Evolutionary conservation across 495 filamentous ascomycete species (phyloP).

Genomic region (Xanthoparmelia taractica): DNA sequence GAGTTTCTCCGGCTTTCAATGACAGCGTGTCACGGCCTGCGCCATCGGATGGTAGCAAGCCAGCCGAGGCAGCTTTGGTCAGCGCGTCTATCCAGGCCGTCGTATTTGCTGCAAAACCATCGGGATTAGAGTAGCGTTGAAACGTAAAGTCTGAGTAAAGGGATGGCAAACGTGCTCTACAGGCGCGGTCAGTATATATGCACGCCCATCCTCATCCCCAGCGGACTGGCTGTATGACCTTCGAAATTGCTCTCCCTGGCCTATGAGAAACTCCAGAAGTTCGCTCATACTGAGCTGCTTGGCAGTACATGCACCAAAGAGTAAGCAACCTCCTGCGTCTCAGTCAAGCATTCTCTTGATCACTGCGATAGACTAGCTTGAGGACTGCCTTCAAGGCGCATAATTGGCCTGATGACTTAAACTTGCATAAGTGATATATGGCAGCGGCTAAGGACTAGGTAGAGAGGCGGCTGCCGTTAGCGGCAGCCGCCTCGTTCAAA

Average conservation of each 20-base stretch:
- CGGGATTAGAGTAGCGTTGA: conserved; percentile 75
- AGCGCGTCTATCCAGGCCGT: conserved; percentile 76
- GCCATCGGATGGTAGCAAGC: conserved; percentile 47
- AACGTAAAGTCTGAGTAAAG: conserved; percentile 88
- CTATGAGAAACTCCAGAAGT: conserved; percentile 53
- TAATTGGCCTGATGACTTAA: no score
- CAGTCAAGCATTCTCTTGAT: not conserved
- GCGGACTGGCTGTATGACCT: conserved; percentile 36
- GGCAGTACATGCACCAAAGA: not conserved
- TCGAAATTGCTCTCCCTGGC: conserved; percentile 57
- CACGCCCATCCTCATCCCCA: not conserved
- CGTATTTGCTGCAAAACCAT: conserved; percentile 81
- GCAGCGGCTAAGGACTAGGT: no score
- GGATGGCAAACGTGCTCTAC: conserved; percentile 74
- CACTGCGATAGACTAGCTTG: not conserved
- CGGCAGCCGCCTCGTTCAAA: no score
- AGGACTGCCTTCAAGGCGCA: no score
- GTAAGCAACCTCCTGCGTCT: not conserved
- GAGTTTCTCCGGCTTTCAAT: conserved; percentile 58
- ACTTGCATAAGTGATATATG: no score
- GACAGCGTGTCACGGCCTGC: conserved; percentile 44
- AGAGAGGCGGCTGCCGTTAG: no score
- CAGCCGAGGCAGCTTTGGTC: conserved; percentile 56
- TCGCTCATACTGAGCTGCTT: conserved; percentile 41
- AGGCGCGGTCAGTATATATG: not conserved